phyloP scores from a whole-genome alignment of 768 basidiomycete species.

The Termitomyces sp. region DNA sequence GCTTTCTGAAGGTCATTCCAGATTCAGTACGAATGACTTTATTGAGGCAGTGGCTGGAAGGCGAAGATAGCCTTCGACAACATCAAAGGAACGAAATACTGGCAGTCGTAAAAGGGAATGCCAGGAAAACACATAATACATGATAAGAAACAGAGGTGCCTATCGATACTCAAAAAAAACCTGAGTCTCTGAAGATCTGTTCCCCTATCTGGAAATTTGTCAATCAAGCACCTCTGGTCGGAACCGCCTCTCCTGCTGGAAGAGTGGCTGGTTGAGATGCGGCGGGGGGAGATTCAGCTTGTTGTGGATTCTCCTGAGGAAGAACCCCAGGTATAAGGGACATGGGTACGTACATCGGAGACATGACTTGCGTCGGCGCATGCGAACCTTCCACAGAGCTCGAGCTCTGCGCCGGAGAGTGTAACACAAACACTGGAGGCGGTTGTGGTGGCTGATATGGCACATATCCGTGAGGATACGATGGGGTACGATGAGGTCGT shows the following conservation, averaged over 20 bases:
- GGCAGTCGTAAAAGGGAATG: neutral
- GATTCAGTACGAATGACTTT: too few relatives aligned
- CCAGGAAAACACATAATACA: neutral
- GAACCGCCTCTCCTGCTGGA: neutral
- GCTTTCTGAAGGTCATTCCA: too few relatives aligned
- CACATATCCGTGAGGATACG: conserved; percentile 23
- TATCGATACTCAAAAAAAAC: neutral
- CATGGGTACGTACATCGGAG: conserved; percentile 16
- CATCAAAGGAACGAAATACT: neutral
- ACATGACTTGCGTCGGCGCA: conserved; percentile 6
- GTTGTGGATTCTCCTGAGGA: neutral
- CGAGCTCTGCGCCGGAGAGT: conserved; percentile 11
- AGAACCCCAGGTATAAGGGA: conserved; percentile 13
- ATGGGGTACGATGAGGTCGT: conserved; percentile 16
- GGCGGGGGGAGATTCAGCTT: neutral
- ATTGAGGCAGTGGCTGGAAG: neutral
- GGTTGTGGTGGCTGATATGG: conserved; percentile 25
- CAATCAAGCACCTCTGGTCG: neutral
- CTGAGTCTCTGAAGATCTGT: too few relatives aligned
- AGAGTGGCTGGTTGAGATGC: neutral
- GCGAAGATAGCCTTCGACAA: neutral
- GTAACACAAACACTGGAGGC: conserved; percentile 18
- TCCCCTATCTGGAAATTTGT: neutral
- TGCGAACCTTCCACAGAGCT: conserved; percentile 7
- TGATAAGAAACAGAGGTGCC: neutral